Evolutionary conservation across 805 yeast species (phyloP).

Genomic region (Ogataea parapolymorpha): DNA sequence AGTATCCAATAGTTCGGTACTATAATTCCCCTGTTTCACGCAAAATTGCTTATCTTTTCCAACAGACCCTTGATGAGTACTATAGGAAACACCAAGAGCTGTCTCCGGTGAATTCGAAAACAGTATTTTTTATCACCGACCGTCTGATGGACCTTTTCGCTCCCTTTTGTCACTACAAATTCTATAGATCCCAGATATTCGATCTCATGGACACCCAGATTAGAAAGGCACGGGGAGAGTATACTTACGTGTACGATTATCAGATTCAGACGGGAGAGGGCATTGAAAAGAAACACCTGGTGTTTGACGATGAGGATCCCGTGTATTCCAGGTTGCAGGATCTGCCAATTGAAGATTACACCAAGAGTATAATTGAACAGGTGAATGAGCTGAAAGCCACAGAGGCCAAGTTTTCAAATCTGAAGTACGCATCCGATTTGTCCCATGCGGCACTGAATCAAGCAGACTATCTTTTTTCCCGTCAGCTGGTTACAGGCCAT

Average conservation of each 20-base stretch:
- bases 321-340: slow-evolving; percentile 27
- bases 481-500: slow-evolving; percentile 29
- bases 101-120: slow-evolving; percentile 46
- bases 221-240: slow-evolving; percentile 25
- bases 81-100: slow-evolving; percentile 65
- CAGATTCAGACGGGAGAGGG: slow-evolving; percentile 28
- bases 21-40: slow-evolving; percentile 53
- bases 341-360: slow-evolving; percentile 26
- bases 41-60: slow-evolving; percentile 66
- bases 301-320: slow-evolving; percentile 27
- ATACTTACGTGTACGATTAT: slow-evolving; percentile 26
- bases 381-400: slow-evolving; percentile 24
- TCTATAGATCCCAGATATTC: slow-evolving; percentile 88
- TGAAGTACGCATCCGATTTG: slow-evolving; percentile 27
- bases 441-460: slow-evolving; percentile 30
- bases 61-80: slow-evolving; percentile 67
- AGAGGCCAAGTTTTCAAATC: slow-evolving; percentile 23
- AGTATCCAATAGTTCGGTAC: slow-evolving; percentile 82
- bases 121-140: slow-evolving; percentile 75
- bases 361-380: slow-evolving; percentile 20
- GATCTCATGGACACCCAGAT: slow-evolving; percentile 46
- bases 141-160: slow-evolving; percentile 79
- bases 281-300: slow-evolving; percentile 21
- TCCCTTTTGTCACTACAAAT: slow-evolving; percentile 84
- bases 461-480: slow-evolving; percentile 22